phyloP scores from a whole-genome alignment of 1,139 yeast genomes.

The Suhomyces kunorum region DNA sequence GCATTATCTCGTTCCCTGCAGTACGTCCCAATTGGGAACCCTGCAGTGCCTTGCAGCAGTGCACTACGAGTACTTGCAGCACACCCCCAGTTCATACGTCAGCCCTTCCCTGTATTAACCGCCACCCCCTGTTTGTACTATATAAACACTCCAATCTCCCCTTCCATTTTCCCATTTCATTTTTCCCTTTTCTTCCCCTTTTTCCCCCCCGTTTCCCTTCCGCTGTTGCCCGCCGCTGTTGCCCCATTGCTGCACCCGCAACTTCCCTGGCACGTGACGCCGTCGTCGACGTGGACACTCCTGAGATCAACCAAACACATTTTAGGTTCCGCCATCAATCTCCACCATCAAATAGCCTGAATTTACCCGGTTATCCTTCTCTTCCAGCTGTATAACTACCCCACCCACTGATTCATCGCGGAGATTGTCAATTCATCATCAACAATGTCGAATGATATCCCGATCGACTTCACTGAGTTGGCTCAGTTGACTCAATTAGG shows the following conservation, averaged over 20 bases:
- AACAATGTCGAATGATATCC: conserved; percentile 59
- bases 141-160: background rate
- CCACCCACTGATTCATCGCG: conserved; percentile 6
- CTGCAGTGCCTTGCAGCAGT: background rate
- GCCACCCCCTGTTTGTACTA: background rate
- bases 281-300: conserved; percentile 11
- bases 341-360: conserved; percentile 4
- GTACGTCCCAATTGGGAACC: too few species aligned
- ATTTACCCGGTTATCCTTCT: conserved; percentile 2
- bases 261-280: conserved; percentile 7
- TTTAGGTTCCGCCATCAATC: conserved; percentile 1
- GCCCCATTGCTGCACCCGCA: conserved; percentile 1
- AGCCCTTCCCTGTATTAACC: background rate
- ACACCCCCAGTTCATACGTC: background rate
- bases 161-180: background rate
- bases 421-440: conserved; percentile 9
- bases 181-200: background rate
- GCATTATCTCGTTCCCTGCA: too few species aligned
- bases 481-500: conserved; percentile 85
- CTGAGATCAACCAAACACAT: conserved; percentile 8
- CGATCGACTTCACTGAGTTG: conserved; percentile 95
- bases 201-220: background rate
- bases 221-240: background rate
- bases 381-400: conserved; percentile 4
- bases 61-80: background rate